A percentile compares a stretch with the other conserved stretches of the same genome.
These are phyloP conservation scores for Podospora pseudopauciseta DNA, from an alignment of 495 filamentous ascomycete genomes.

Conservation along the genomic window DNA sequence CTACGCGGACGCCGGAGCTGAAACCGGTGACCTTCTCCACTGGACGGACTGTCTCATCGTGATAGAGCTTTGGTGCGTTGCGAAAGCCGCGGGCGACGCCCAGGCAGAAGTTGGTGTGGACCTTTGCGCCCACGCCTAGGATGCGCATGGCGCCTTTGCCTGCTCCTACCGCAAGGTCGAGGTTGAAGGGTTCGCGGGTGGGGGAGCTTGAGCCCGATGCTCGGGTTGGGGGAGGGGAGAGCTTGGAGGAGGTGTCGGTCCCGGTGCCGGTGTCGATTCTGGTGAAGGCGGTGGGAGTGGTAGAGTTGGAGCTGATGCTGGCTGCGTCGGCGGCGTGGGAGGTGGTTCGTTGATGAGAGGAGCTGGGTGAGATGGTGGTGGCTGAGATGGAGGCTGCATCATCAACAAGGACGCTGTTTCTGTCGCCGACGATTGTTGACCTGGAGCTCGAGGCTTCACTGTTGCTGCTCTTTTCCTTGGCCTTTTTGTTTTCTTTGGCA, in stretches of 20 bases:
- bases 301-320: background rate
- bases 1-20: slow-evolving; percentile 61
- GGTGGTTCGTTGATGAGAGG: background rate
- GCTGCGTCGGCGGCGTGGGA: background rate
- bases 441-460: background rate
- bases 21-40: slow-evolving; percentile 68
- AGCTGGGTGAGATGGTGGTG: background rate
- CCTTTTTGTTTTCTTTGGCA: slow-evolving; percentile 29
- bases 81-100: slow-evolving; percentile 80
- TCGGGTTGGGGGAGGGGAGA: background rate
- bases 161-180: slow-evolving; percentile 57
- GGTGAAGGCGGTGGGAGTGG: background rate
- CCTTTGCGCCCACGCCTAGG: slow-evolving; percentile 64
- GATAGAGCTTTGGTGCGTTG: slow-evolving; percentile 75
- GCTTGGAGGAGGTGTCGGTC: slow-evolving; percentile 3
- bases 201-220: slow-evolving; percentile 4
- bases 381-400: background rate
- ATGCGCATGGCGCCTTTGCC: slow-evolving; percentile 65
- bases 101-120: slow-evolving; percentile 76
- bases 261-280: slow-evolving; percentile 7
- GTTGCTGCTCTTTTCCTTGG: slow-evolving; percentile 15
- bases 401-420: background rate
- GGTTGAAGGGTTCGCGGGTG: slow-evolving; percentile 24
- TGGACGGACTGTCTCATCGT: slow-evolving; percentile 67
- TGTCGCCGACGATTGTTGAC: background rate